Evolutionary conservation across 1,284 basidiomycete species (phyloP).

Genomic region (Filobasidium uniguttulatum): DNA sequence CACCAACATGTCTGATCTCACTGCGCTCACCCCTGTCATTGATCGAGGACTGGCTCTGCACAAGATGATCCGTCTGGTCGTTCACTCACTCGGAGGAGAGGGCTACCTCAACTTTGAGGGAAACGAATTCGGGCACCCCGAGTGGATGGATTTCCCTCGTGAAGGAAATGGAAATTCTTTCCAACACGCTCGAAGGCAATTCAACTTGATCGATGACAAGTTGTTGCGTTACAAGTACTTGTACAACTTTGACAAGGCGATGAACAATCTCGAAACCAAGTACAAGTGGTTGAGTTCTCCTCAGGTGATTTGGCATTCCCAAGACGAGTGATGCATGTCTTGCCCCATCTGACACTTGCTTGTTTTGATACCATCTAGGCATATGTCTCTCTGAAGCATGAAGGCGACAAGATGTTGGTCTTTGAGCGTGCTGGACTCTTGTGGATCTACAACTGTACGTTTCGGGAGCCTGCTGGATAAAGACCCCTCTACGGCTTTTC

Average conservation of each 20-base stretch:
- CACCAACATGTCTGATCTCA: conserved; percentile 87
- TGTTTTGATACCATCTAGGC: conserved; percentile 42
- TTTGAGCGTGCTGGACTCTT: conserved; percentile 84
- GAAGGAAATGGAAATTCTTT: conserved; percentile 90
- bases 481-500: too few species aligned
- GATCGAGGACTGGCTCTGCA: conserved; percentile 82
- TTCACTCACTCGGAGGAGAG: conserved; percentile 86
- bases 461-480: too few species aligned
- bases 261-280: conserved; percentile 70
- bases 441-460: conserved; percentile 79
- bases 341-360: background rate
- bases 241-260: conserved; percentile 83
- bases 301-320: conserved; percentile 50
- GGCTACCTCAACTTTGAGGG: conserved; percentile 97
- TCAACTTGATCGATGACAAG: conserved; percentile 80
- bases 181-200: conserved; percentile 88
- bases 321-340: background rate
- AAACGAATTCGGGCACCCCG: conserved; percentile 95
- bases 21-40: conserved; percentile 71
- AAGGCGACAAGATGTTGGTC: conserved; percentile 78
- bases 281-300: conserved; percentile 73
- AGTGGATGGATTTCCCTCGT: conserved; percentile 98
- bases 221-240: conserved; percentile 82
- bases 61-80: conserved; percentile 91
- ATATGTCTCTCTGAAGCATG: conserved; percentile 84